Evolutionary conservation across 73 alveolate genomes (phyloP).

Genomic region (Breviolum minutum): DNA sequence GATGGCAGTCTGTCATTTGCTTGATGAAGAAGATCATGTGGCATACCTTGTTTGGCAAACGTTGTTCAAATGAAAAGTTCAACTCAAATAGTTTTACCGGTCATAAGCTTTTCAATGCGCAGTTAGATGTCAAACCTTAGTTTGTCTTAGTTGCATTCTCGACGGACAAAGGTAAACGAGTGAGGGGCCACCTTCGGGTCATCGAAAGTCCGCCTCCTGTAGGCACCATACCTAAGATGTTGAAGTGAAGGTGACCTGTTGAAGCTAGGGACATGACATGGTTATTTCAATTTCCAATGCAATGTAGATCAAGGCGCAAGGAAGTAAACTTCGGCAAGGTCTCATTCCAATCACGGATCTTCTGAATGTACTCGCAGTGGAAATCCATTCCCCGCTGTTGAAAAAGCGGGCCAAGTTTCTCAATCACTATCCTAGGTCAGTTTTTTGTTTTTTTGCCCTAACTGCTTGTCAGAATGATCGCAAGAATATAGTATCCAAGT

Average conservation of each 20-base stretch:
- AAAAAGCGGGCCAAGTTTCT: not conserved
- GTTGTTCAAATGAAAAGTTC: not conserved
- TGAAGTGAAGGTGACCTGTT: no score
- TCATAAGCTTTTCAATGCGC: no score
- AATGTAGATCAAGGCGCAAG: no score
- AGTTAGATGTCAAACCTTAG: not conserved
- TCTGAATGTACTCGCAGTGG: not conserved
- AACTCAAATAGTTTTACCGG: not conserved
- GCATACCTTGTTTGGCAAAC: not conserved
- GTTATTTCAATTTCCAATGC: no score
- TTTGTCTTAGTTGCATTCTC: no score
- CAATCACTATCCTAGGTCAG: not conserved
- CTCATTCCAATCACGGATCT: not conserved
- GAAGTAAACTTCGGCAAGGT: not conserved
- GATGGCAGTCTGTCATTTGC: not conserved
- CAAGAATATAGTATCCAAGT: not conserved
- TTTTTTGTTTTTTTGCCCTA: not conserved
- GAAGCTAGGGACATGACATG: no score
- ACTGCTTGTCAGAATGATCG: not conserved
- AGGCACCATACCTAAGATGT: not conserved
- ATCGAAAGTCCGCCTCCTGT: not conserved
- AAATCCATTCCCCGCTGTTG: not conserved
- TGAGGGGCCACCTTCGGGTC: not conserved
- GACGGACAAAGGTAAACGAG: not conserved
- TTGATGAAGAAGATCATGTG: not conserved